Base-by-base conservation (phyloP, 2,329 filamentous ascomycete species). In the Blastomyces emzantsi region DNA sequence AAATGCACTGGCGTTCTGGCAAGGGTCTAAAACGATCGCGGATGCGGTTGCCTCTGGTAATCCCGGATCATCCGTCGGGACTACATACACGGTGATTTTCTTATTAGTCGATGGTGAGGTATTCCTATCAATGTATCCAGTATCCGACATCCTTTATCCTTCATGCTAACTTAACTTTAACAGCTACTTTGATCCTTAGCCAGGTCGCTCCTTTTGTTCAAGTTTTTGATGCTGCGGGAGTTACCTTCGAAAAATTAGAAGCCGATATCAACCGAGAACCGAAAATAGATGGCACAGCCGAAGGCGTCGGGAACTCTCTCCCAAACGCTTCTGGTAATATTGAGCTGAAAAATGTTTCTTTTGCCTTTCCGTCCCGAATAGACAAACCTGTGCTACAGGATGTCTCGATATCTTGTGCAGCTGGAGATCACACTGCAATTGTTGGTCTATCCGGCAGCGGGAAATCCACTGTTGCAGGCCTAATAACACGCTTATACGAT, bases 371-470 rank as follows among this genome's bases (percentile, higher is more conserved):
- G 5, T 74, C 73, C 0, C 67, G 74, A 51, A 70, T 73, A 13
- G 70, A 73, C 47, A 67, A 68, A 13, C 66, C 65, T 17, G 72
- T 73, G 3, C 67, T 75, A 15, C 64, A 70, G 19, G 65, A 70
- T 30, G 64, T 76, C 51, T 87, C 79, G 60, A 81, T 96, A 1
- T 76, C 82, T 0, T 86, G 94, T 49, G 88, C 90, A 1, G 88
- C 90, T 2, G 90, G 90, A 33, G 92, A 93, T 78, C 90, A 88
- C 30, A 93, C 91, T 0, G 92, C 92, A 1, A 79, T 96, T 0
- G 92, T 96, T 3, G 79, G 79, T 9, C 76, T 78, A 19, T 77
- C 80, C 22, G 80, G 78, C 11, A 79, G 76, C 64, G 80, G 80
- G 6, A 82, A 82, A 66, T 80, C 79, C n/a, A 80, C 79, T 1